Evolutionary conservation across 129 eudicot genomes (phyloP), one percentile per base, ranked within the genome.

Genomic region (Mikania micrantha): DNA sequence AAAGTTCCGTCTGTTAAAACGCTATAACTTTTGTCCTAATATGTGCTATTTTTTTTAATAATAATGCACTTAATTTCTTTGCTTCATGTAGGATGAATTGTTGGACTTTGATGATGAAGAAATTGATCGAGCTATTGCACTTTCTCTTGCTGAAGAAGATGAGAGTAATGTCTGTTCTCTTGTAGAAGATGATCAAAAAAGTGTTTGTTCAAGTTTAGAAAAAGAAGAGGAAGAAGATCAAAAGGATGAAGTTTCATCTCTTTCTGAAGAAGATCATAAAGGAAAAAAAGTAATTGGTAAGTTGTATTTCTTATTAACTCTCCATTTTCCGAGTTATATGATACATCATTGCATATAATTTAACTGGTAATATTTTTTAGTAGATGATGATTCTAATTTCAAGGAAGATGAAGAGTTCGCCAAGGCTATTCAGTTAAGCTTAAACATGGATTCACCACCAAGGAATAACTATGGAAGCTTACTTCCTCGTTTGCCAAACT

Each of bases 321-420:
- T 77, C 36, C 60, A 12, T 68, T 49, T 29, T 1, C 2, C 12
- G 25, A 39, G 12, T 53, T 28, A 56, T 74, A 19, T 67, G 9
- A 41, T 27, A 40, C 50, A 28, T 62, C 67, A 24, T 52, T 60
- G 60, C 17, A 59, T 58, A 12, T 68, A 28, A 25, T 42, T 66
- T 27, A 32, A 49, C 9, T 67, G 41, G 47, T 29, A 32, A 19
- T 16, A 2, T 4, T 5, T 60, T 34, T 65, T 60, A 61, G 71
- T 52, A 86, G 91, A 82, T 22, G 69, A 68, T 9, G 81, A 80
- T 7, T 48, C 74, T 69, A 54, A 74, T 61, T 40, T 87, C 79
- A 90, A 82, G 63, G 97, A 94, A 74, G 97, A 94, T 83, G 97
- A 94, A 80, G 80, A 64, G 58, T 93, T 94, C 17, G 93, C 99